Percentiles rank a stretch among this genome's conserved stretches.
Evolutionary conservation across 805 yeast genomes (phyloP).

Genomic region (Saccharomycopsis fodiens): DNA sequence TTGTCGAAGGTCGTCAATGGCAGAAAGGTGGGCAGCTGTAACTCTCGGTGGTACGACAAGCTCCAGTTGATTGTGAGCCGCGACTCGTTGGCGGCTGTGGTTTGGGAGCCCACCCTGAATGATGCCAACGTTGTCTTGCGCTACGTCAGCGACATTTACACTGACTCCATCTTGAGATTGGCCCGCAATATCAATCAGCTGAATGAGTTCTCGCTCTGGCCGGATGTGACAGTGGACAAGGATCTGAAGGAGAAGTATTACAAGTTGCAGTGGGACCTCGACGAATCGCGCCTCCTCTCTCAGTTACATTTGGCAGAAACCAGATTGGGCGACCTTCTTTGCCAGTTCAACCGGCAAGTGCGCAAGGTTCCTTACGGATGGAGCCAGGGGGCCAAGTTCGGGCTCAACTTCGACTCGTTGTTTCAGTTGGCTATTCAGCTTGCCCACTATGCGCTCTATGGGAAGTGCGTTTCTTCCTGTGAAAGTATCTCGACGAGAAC

Average conservation of each 20-base stretch:
- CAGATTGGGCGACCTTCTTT: slow-evolving; percentile 73
- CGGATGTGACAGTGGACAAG: slow-evolving; percentile 22
- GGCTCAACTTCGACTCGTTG: slow-evolving; percentile 82
- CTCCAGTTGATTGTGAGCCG: slow-evolving; percentile 76
- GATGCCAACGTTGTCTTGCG: slow-evolving; percentile 90
- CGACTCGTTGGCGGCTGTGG: slow-evolving; percentile 83
- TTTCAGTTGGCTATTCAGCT: slow-evolving; percentile 87
- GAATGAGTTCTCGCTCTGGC: slow-evolving; percentile 32
- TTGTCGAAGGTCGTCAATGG: slow-evolving; percentile 69
- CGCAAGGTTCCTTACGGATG: slow-evolving; percentile 74
- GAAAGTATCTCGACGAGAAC: slow-evolving; percentile 82
- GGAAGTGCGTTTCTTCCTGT: slow-evolving; percentile 79
- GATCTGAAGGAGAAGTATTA: slow-evolving; percentile 1
- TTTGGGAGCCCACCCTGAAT: slow-evolving; percentile 86
- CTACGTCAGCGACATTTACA: slow-evolving; percentile 81
- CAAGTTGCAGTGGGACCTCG: slow-evolving; percentile 15
- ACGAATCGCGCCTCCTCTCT: slow-evolving; percentile 9
- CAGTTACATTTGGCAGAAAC: slow-evolving; percentile 78
- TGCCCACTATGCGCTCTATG: slow-evolving; percentile 85
- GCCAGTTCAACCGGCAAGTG: slow-evolving; percentile 61
- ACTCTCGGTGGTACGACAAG: slow-evolving; percentile 91
- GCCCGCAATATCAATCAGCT: slow-evolving; percentile 68
- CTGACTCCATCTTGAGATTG: slow-evolving; percentile 79
- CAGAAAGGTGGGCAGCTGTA: slow-evolving; percentile 85
- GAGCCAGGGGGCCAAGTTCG: slow-evolving; percentile 68